A percentile compares a stretch with the other conserved stretches of the same genome.
phyloP scores from a whole-genome alignment of 192 early-diverging fungal genomes.

The Backusella australiensis region DNA sequence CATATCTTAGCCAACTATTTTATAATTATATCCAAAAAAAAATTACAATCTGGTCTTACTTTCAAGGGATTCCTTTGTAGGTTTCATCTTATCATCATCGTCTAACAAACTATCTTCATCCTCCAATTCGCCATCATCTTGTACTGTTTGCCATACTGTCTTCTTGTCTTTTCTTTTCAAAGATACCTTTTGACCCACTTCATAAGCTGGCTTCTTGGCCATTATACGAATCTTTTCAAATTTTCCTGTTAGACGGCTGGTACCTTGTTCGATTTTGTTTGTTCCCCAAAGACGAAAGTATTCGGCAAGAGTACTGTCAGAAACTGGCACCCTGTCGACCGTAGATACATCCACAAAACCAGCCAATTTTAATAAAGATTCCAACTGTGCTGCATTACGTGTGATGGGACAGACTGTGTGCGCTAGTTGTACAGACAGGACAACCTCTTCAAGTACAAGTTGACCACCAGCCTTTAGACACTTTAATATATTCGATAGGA shows the following conservation, averaged over 20 bases:
- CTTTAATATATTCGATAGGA: conserved; percentile 57
- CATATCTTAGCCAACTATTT: background rate
- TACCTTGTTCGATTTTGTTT: conserved; percentile 40
- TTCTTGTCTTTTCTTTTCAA: conserved; percentile 53
- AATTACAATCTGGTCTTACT: conserved; percentile 35
- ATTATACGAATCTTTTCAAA: conserved; percentile 47
- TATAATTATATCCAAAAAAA: background rate
- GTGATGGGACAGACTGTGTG: conserved; percentile 47
- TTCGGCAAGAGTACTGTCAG: conserved; percentile 42
- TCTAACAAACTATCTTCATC: conserved; percentile 87
- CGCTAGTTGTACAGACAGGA: conserved; percentile 44
- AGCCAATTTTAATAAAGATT: conserved; percentile 73
- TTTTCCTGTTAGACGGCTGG: conserved; percentile 40
- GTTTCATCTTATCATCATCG: conserved; percentile 77
- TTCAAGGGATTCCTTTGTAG: conserved; percentile 55
- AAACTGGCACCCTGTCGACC: conserved; percentile 33
- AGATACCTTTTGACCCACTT: conserved; percentile 80
- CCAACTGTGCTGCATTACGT: conserved; percentile 58
- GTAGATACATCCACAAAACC: conserved; percentile 77
- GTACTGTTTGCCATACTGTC: conserved; percentile 58
- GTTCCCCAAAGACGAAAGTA: conserved; percentile 62
- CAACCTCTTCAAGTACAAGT: conserved; percentile 69
- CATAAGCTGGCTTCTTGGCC: conserved; percentile 81
- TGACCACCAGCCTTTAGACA: conserved; percentile 68
- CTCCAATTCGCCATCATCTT: conserved; percentile 83